phyloP scores from a whole-genome alignment of 2,329 filamentous ascomycete genomes.

The Calcarisporium arbuscula region DNA sequence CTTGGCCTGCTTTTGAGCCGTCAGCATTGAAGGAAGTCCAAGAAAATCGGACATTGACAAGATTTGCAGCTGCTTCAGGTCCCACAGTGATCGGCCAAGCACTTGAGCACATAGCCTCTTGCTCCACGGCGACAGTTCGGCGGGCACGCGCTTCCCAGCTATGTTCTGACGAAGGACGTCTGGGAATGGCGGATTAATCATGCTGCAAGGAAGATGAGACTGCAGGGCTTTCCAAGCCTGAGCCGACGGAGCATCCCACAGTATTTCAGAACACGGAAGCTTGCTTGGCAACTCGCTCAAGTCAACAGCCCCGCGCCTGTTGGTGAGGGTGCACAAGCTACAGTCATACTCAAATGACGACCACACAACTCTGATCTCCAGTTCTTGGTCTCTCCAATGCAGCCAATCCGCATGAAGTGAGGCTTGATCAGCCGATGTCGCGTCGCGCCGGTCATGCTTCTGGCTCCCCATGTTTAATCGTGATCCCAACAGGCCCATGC shows the following conservation, averaged over 20 bases:
- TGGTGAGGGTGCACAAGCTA: constrained; percentile 22
- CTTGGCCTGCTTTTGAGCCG: constrained; percentile 18
- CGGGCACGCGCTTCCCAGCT: constrained; percentile 4
- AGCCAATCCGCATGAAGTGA: constrained; percentile 14
- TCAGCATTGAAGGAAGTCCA: constrained; percentile 17
- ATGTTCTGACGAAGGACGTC: constrained; percentile 5
- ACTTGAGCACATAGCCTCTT: constrained; percentile 21
- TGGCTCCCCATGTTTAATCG: constrained; percentile 6
- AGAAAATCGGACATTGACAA: constrained; percentile 18
- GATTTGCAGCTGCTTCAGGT: constrained; percentile 21
- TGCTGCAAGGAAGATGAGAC: constrained; percentile 4
- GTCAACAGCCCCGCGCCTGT: constrained; percentile 20
- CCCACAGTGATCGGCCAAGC: constrained; percentile 23
- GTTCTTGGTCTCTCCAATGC: constrained; percentile 18
- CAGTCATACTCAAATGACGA: constrained; percentile 26
- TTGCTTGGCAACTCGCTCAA: constrained; percentile 20
- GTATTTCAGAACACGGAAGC: constrained; percentile 20
- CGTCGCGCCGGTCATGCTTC: constrained; percentile 1
- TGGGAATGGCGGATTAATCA: constrained; percentile 8
- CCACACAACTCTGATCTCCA: constrained; percentile 20
- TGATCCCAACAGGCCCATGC: constrained; percentile 19
- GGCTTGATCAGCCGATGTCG: not conserved
- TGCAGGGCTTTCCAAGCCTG: constrained; percentile 19
- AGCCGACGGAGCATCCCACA: constrained; percentile 23
- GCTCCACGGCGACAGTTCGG: constrained; percentile 18